Evolutionary conservation across 306 rosid genomes (phyloP), one percentile per base, ranked within the genome.

Genomic region (Casuarina glauca): DNA sequence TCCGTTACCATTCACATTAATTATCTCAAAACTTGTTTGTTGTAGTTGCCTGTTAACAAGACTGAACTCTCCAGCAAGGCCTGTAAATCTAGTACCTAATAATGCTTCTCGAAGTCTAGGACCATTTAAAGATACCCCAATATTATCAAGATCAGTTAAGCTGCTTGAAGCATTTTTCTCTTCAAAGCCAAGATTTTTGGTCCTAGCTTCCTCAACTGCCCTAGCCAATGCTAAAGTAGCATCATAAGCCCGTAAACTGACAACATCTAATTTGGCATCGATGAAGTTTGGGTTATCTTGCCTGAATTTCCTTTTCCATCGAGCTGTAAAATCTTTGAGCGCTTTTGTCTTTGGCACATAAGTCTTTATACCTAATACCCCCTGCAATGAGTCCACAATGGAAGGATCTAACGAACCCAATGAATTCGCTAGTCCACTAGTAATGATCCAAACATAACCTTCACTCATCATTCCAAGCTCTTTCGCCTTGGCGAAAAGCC

Each of bases 221-320:
- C 52, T 86, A 10, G 96, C 90, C 38, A 92, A 45, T 39, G 97
- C 91, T 9, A 76, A 80, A 53, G 83, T 76, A 8, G 96, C 78
- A 73, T 92, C 93, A 48, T 92, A 75, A 15, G 95, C 97, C 97
- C 91, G 87, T 7, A 80, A 4, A 3, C 93, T 90, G 20, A 70
- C 78, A 19, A 73, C 78, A 48, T 77, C 74, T 49, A 86, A 69
- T 45, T 82, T 44, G 2, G 58, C 73, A n/a, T 87, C 26, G 19
- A 50, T 52, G 45, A 80, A 67, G 0, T 16, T 4, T 8, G 83
- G 88, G 55, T 89, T 69, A 3, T 91, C 85, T 0, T 2, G 26
- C 1, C 71, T 9, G 75, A 90, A 86, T 50, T 81, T 62, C 1
- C 78, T 83, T 74, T 76, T 86, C 93, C 90, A 90, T 72, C 86